These are phyloP conservation scores for Didymellaceae sp. DNA, from an alignment of 2,329 filamentous ascomycete genomes.

Conservation along the genomic window DNA sequence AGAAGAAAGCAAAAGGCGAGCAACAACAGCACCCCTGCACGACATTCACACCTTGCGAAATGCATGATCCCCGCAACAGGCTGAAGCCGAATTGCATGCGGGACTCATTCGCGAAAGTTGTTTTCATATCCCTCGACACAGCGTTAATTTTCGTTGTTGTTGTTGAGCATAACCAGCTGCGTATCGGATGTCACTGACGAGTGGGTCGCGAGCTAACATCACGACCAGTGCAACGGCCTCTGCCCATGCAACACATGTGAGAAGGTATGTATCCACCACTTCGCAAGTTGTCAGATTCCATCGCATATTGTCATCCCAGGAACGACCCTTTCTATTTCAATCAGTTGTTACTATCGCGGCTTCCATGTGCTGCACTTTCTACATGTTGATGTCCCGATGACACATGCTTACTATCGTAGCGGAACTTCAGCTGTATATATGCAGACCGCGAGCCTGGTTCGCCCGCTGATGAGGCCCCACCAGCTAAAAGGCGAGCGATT, in stretches of 20 bases:
- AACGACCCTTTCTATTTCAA: too few relatives aligned
- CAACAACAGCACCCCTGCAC: slow-evolving; percentile 10
- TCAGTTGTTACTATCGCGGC: too few relatives aligned
- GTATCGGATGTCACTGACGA: neutral
- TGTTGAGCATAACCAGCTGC: neutral
- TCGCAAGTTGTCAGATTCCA: neutral
- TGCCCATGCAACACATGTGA: slow-evolving; percentile 65
- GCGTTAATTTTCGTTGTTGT: too few relatives aligned
- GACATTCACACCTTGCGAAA: neutral
- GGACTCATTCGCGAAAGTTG: too few relatives aligned
- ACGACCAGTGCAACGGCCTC: slow-evolving; percentile 63
- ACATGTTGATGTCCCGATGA: neutral
- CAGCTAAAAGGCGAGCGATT: slow-evolving; percentile 41
- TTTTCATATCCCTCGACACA: too few relatives aligned
- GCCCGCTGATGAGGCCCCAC: slow-evolving; percentile 48
- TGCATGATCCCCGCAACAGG: neutral
- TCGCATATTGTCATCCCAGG: too few relatives aligned
- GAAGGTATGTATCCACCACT: slow-evolving; percentile 52
- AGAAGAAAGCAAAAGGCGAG: slow-evolving; percentile 71
- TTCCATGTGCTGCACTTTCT: neutral
- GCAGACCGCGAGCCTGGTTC: slow-evolving; percentile 44
- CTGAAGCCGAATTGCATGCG: neutral
- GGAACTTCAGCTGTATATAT: slow-evolving; percentile 50
- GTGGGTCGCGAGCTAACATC: slow-evolving; percentile 21
- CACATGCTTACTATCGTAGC: slow-evolving; percentile 38